Evolutionary conservation across 257 asterid genomes (phyloP), one percentile per base, ranked within the genome.

Genomic region (Jacaranda mimosifolia): DNA sequence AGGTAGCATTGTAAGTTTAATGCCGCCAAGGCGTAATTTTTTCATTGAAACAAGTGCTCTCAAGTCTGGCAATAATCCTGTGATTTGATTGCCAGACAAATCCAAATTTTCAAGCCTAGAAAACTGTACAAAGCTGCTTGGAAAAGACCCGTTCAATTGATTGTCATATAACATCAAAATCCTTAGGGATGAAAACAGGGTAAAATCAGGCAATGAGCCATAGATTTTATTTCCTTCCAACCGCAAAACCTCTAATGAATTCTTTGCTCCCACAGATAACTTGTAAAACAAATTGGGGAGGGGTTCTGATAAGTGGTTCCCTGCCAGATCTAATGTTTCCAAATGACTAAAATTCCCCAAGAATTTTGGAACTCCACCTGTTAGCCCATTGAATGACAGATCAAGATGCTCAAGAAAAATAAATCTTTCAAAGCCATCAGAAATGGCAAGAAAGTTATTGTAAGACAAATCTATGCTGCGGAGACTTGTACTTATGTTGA

Each of bases 321-420:
- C 0, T 9, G 64, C 39, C 0, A 78, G 26, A 68, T 4, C 38
- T 52, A 81, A 43, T 0, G 7, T 13, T 12, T 52, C 60, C 57
- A 83, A 7, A 4, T 58, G 32, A 14, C 59, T 76, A 10, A 71
- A 65, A 40, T 79, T 83, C 17, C 21, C 40, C 10, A 75, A 32
- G 7, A 81, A 84, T 6, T 36, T 75, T 12, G 86, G 84, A 42
- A 87, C 68, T 32, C 73, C 76, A 70, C 82, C 84, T 8, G n/a
- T 18, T 6, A 87, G 73, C 5, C 0, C 1, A 21, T 84, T 87
- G 0, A 0, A 0, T 6, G 69, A 18, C 3, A 87, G 64, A 68
- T 64, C 56, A 6, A 84, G 73, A 46, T 57, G n/a, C n/a, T 56
- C 12, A 0, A 84, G 75, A 38, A 52, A 53, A 12, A 3, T 19